Base-by-base conservation (phyloP, 2,329 filamentous ascomycete species). In the Epichloe typhina region DNA sequence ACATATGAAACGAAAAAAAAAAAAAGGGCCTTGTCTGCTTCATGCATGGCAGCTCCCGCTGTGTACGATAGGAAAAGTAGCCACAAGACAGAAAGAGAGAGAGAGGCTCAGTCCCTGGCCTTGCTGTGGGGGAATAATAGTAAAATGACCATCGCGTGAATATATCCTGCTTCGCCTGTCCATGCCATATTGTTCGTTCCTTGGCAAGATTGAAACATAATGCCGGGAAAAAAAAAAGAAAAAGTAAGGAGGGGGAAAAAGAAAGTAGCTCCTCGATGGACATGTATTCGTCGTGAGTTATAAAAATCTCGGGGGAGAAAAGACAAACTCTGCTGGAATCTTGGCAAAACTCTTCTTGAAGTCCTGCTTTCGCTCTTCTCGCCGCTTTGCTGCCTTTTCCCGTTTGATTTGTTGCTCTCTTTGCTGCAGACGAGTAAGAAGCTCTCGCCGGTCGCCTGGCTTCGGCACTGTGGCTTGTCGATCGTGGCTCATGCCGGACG, bases 381-480 rank as follows among this genome's bases (percentile, higher is more conserved):
- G 40, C 5, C 47, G 46, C 47, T 52, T 54, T 3, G 44, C 38
- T 35, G 50, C 47, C 47, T 46, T 50, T 21, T 52, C 44, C 40
- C n/a, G 39, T 15, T 44, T 46, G 15, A 46, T 41, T 11, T 51
- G 45, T 46, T 42, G 47, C 26, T 39, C 35, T 23, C 42, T 51
- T 31, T 50, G 45, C 26, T 50, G 44, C 13, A 23, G 23, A 41
- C 46, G 46, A 23, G 19, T 36, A 3, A 46, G 36, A 15, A 35
- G 54, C 33, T 53, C 55, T 35, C 53, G 56, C 5, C 63, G 58
- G 35, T 57, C 56, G 48, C 53, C 57, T 38, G 57, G 57, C 19
- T 58, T 57, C 1, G 51, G 44, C 44, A 58, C 58, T 46, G 61
- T 57, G 21, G 47, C 33, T 26, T 50, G 49, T 40, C 42, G 15